A percentile compares a stretch with the other conserved stretches of the same genome.
phyloP scores from a whole-genome alignment of 2,329 filamentous ascomycete genomes.

The Colletotrichum sp. region DNA sequence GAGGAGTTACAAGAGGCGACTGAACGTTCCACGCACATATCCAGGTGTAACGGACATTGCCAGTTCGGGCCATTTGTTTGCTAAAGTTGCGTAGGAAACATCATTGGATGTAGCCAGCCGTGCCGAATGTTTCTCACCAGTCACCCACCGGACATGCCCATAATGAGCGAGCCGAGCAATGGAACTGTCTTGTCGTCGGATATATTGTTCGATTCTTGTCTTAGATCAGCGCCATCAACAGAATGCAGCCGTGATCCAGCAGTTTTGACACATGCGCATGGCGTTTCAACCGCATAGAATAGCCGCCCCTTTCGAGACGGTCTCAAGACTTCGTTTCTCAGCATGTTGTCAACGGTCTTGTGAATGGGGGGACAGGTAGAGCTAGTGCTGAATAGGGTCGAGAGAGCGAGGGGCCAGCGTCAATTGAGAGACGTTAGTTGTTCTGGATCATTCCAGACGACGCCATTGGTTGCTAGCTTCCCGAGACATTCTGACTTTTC shows the following conservation, averaged over 20 bases:
- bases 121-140: not conserved
- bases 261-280: not conserved
- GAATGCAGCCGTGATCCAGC: not conserved
- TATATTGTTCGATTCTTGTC: not conserved
- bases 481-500: slow-evolving; percentile 5
- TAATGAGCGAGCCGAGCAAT: not conserved
- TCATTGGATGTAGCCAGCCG: not conserved
- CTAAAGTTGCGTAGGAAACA: not conserved
- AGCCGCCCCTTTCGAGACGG: not conserved
- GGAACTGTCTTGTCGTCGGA: not conserved
- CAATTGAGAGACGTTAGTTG: not conserved
- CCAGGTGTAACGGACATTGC: not conserved
- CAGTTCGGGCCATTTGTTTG: not conserved
- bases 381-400: slow-evolving; percentile 9
- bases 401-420: not conserved
- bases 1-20: not conserved
- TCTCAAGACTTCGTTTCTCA: not conserved
- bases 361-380: not conserved
- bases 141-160: not conserved
- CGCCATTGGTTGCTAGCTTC: not conserved
- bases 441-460: not conserved
- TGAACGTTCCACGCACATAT: not conserved
- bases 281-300: not conserved
- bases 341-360: not conserved
- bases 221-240: not conserved